Percentiles rank a stretch among this genome's conserved stretches.
These are phyloP conservation scores for Coemansia umbellata DNA, from an alignment of 192 early-diverging fungal species.

Conservation along the genomic window DNA sequence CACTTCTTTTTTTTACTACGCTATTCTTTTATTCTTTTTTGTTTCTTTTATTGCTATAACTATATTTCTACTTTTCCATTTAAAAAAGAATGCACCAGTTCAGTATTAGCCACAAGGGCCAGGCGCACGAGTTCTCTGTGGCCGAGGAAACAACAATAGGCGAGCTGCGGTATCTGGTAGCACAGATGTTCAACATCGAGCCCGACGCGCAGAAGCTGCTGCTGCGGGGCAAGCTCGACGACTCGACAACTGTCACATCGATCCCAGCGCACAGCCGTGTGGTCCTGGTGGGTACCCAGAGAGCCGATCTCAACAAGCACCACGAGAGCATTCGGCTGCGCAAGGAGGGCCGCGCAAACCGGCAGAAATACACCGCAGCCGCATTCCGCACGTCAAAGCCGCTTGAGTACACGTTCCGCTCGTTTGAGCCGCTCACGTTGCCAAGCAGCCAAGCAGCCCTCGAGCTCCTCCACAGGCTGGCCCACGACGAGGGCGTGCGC, in stretches of 20 bases:
- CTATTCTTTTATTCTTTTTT: background rate
- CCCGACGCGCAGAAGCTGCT: slow-evolving; percentile 29
- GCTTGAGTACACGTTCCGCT: slow-evolving; percentile 17
- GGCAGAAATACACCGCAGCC: slow-evolving; percentile 13
- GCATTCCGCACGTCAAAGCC: background rate
- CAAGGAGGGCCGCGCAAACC: slow-evolving; percentile 15
- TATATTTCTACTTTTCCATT: background rate
- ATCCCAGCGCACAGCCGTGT: slow-evolving; percentile 13
- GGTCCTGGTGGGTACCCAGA: slow-evolving; percentile 30
- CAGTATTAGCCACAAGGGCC: slow-evolving; percentile 25
- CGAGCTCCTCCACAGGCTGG: slow-evolving; percentile 22
- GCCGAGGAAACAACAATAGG: slow-evolving; percentile 11
- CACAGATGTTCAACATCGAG: slow-evolving; percentile 18
- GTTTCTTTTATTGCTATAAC: background rate
- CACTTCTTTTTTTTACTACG: background rate
- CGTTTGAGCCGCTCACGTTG: slow-evolving; percentile 12
- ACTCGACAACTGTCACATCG: background rate
- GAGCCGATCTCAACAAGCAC: slow-evolving; percentile 7
- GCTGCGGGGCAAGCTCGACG: slow-evolving; percentile 7
- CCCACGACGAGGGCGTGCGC: slow-evolving; percentile 32
- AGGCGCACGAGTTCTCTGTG: slow-evolving; percentile 1
- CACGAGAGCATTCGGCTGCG: slow-evolving; percentile 6
- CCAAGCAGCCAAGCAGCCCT: slow-evolving; percentile 8
- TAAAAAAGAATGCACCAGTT: background rate
- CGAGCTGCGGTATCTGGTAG: slow-evolving; percentile 21